phyloP scores from a whole-genome alignment of 2,329 filamentous ascomycete genomes.

The Emmonsia crescens region DNA sequence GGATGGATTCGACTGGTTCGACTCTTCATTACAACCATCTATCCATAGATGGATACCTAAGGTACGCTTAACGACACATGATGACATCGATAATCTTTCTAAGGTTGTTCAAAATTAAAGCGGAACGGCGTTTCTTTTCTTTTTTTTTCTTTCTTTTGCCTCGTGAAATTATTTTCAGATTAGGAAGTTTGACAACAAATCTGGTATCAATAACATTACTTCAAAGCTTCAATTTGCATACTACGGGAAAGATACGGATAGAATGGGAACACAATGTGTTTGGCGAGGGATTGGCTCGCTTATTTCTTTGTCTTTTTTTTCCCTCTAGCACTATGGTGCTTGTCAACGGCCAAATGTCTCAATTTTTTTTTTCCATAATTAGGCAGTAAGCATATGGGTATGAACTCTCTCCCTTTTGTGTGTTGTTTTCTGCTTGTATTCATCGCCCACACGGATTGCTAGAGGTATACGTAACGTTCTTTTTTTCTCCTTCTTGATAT shows the following conservation, averaged over 20 bases:
- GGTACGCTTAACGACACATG: conserved; percentile 10
- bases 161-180: neutral
- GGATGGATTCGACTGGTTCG: conserved; percentile 7
- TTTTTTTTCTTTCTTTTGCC: neutral
- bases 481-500: neutral
- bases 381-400: neutral
- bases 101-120: conserved; percentile 8
- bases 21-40: conserved; percentile 6
- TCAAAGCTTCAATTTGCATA: conserved; percentile 1
- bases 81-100: conserved; percentile 4
- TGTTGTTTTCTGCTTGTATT: neutral
- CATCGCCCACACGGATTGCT: neutral
- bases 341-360: conserved; percentile 4
- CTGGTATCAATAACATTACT: conserved; percentile 2
- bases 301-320: neutral
- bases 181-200: neutral
- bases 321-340: neutral
- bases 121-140: conserved; percentile 8
- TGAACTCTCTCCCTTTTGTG: neutral
- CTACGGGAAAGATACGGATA: conserved; percentile 2
- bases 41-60: neutral
- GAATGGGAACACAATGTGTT: neutral
- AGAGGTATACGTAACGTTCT: neutral
- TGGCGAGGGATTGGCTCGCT: neutral
- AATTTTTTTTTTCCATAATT: conserved; percentile 3